Base-by-base conservation (phyloP, 139 green algal species). In the Auxenochlorella pyrenoidosa region DNA sequence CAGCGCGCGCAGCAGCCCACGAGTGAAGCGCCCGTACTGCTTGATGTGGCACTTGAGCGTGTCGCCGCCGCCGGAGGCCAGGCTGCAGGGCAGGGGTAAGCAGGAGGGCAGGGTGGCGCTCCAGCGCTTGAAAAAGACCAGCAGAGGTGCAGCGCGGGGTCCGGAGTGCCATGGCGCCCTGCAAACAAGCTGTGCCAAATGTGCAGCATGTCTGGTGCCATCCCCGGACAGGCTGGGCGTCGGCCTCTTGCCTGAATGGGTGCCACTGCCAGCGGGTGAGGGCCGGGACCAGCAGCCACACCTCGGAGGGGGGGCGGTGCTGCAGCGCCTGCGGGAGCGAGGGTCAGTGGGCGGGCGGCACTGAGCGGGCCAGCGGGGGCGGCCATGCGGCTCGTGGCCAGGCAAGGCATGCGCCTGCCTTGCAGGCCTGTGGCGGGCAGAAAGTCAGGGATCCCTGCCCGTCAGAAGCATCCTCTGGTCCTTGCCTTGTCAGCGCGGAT, bases 231-330 rank as follows among this genome's bases (percentile, higher is more conserved):
- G n/a, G n/a, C n/a, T 6, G 47, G 12, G 47, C 12, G 47, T 12
- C 6, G 6, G 47, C 54, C 2, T 24, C 54, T 63, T 63, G 54
- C 54, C 54, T 63, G 18, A 82, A 82, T 28, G 75, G 75, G 75
- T 82, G 75, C 75, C 47, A 66, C 41, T 71, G 54, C 78, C 78
- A 84, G 54, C 78, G 78, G 16, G 51, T 54, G 26, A 84, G 34
- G 32, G 22, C 6, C 16, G 78, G 78, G 18, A 84, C 40, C n/a
- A 71, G 30, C 54, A 84, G 34, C 34, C 51, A 84, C 21, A 72
- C 54, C 54, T 84, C 78, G 34, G n/a, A 47, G 15, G 71, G 51
- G 2, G 78, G 54, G 51, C 59, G 24, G 54, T 51, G 54, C 16
- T 47, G 1, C n/a, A 84, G 18, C 26, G 15, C 32, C 76, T 82